Conservation (phyloP, 768 basidiomycete species). For the Pisolithus microcarpus region DNA sequence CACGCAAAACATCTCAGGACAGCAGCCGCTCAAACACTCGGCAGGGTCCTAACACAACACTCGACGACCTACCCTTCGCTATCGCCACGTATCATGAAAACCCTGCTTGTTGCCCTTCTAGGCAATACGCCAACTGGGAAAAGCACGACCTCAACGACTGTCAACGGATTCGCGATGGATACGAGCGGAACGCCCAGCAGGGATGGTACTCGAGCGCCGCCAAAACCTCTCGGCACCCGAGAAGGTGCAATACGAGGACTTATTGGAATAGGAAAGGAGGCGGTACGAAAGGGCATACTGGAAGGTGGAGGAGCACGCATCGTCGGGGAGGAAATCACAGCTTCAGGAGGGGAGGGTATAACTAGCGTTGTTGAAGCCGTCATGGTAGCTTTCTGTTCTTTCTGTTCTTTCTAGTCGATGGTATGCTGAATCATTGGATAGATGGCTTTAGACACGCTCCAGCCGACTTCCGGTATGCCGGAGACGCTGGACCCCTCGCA, state of each 20-base stretch:
- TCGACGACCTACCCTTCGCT: conserved; percentile 86
- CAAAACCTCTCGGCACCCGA: conserved; percentile 72
- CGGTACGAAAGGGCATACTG: conserved; percentile 73
- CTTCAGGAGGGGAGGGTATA: conserved; percentile 25
- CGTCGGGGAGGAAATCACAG: conserved; percentile 58
- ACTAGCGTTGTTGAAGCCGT: conserved; percentile 50
- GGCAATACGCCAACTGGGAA: conserved; percentile 12
- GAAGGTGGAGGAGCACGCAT: conserved; percentile 75
- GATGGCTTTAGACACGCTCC: conserved; percentile 58
- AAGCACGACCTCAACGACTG: conserved; percentile 7
- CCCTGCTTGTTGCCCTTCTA: conserved; percentile 80
- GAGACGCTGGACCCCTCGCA: conserved; percentile 47
- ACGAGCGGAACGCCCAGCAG: conserved; percentile 29
- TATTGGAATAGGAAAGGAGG: conserved; percentile 78
- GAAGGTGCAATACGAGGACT: conserved; percentile 89
- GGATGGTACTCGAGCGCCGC: conserved; percentile 25
- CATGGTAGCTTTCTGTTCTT: conserved; percentile 36
- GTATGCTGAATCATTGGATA: conserved; percentile 16
- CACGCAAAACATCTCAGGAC: conserved; percentile 71
- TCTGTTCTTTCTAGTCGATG: background rate
- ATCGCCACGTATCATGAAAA: conserved; percentile 87
- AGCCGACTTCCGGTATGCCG: conserved; percentile 50
- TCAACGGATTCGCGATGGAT: conserved; percentile 23
- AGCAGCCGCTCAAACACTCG: conserved; percentile 76
- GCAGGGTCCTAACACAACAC: conserved; percentile 72